Percentiles rank a stretch among this genome's conserved stretches.
Evolutionary conservation across 495 filamentous ascomycete genomes (phyloP).

Genomic region (Aspergillus diversus): DNA sequence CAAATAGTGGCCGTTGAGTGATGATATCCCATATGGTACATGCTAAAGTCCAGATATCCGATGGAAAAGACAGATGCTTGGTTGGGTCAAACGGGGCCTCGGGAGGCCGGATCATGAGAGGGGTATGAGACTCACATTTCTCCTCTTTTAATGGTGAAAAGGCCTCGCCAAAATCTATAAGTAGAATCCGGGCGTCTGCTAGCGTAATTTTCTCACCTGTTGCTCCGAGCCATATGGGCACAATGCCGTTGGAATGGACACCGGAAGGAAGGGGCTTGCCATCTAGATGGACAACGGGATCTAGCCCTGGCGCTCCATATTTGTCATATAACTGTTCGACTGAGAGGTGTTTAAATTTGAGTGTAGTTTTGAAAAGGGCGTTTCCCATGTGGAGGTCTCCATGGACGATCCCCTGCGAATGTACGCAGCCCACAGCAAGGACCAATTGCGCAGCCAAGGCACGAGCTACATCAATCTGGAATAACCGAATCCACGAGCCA

Average conservation of each 20-base stretch:
- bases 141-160: slow-evolving; percentile 32
- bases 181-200: slow-evolving; percentile 34
- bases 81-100: slow-evolving; percentile 36
- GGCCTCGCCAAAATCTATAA: slow-evolving; percentile 44
- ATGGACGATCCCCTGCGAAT: slow-evolving; percentile 37
- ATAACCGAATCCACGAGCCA: slow-evolving; percentile 32
- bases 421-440: slow-evolving; percentile 35
- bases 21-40: slow-evolving; percentile 39
- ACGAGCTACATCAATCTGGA: slow-evolving; percentile 45
- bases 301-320: slow-evolving; percentile 29
- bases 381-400: slow-evolving; percentile 40
- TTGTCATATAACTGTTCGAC: slow-evolving; percentile 30
- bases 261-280: slow-evolving; percentile 27
- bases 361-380: slow-evolving; percentile 28
- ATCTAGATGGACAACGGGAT: slow-evolving; percentile 31
- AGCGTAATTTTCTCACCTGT: slow-evolving; percentile 31
- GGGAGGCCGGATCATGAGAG: slow-evolving; percentile 33
- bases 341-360: slow-evolving; percentile 25
- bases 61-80: slow-evolving; percentile 34
- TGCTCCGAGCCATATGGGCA: slow-evolving; percentile 36
- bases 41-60: slow-evolving; percentile 44
- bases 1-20: slow-evolving; percentile 27
- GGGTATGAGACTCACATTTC: slow-evolving; percentile 34
- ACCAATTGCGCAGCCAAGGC: slow-evolving; percentile 42
- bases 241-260: slow-evolving; percentile 28